Base-by-base conservation (phyloP, 2,329 filamentous ascomycete genomes). In the Phialocephala sp. region DNA sequence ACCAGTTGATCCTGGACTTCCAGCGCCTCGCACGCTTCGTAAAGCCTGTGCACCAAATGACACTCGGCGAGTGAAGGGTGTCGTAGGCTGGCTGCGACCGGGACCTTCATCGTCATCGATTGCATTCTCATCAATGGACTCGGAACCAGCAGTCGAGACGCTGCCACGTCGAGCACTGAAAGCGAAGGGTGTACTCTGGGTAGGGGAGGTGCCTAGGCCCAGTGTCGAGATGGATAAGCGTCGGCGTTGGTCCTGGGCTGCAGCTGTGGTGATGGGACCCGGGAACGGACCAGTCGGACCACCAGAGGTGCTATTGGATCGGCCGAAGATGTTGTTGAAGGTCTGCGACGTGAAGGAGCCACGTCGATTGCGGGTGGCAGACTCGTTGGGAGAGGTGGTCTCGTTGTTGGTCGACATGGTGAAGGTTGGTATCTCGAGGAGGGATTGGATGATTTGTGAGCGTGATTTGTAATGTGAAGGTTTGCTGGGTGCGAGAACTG, bases 31-130 rank as follows among this genome's bases (percentile, higher is more conserved):
- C 72, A 73, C 75, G 69, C 75, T 75, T 68, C 75, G 73, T 72
- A 76, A 72, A 70, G 91, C 91, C 77, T 93, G 88, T 67, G 91
- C 90, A 67, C 94, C 94, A 75, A 97, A 96, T 80, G 94, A 97
- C 82, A 97, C 89, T 66, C 94, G 91, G 72, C 94, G 90, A 66
- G 87, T 87, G 76, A 94, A 94, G 39, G 93, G 92, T 14, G 91
- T 91, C 61, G 82, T 85, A 39, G 92, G 89, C 18, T 85, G 84
- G 71, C 85, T 86, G 74, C 83, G 85, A 45, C 81, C 76, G 64
- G 79, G 78, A 60, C 79, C 77, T n/a, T 81, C 79, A 50, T 89
- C 87, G 66, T 94, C 91, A 68, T 92, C 89, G 67, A 91, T 85
- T 58, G 90, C 91, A 72, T 80, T 89, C 78, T 94, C 91, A 70